Evolutionary conservation across 1,139 yeast genomes (phyloP).

Genomic region (Candida neerlandica): DNA sequence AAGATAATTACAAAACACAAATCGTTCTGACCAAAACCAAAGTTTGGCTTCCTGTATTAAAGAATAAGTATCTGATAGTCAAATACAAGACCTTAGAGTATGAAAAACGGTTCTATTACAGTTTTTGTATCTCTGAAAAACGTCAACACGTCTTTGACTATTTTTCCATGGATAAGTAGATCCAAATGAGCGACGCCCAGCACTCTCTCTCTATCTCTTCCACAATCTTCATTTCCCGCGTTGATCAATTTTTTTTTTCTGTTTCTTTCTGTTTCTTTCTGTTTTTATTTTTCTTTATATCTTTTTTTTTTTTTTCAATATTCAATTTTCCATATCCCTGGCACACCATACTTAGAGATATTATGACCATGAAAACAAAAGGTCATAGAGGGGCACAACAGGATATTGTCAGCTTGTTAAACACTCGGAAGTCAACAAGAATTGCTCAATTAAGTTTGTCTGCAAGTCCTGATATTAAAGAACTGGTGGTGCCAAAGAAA

Average conservation of each 20-base stretch:
- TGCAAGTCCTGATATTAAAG: slow-evolving; percentile 16
- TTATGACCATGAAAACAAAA: neutral
- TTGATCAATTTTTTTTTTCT: neutral
- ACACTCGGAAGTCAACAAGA: slow-evolving; percentile 18
- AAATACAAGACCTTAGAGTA: too few species aligned
- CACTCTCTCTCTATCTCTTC: too few species aligned
- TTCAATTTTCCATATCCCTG: neutral
- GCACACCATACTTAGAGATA: neutral
- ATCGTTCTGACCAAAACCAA: too few species aligned
- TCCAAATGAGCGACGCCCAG: neutral
- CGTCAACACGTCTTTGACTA: neutral
- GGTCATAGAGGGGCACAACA: neutral
- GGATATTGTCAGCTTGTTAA: neutral
- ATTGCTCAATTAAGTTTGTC: slow-evolving; percentile 13
- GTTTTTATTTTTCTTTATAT: neutral
- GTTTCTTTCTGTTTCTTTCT: neutral
- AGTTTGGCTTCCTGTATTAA: too few species aligned
- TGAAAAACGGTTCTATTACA: too few species aligned
- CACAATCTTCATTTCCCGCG: neutral
- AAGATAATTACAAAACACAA: too few species aligned
- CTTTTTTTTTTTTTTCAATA: neutral
- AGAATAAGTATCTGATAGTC: too few species aligned
- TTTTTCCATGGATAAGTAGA: neutral
- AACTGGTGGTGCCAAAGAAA: slow-evolving; percentile 1
- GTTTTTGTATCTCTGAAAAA: too few species aligned